Evolutionary conservation across 2,329 filamentous ascomycete species (phyloP), one percentile per base, ranked within the genome.

Genomic region (Alternaria dauci): DNA sequence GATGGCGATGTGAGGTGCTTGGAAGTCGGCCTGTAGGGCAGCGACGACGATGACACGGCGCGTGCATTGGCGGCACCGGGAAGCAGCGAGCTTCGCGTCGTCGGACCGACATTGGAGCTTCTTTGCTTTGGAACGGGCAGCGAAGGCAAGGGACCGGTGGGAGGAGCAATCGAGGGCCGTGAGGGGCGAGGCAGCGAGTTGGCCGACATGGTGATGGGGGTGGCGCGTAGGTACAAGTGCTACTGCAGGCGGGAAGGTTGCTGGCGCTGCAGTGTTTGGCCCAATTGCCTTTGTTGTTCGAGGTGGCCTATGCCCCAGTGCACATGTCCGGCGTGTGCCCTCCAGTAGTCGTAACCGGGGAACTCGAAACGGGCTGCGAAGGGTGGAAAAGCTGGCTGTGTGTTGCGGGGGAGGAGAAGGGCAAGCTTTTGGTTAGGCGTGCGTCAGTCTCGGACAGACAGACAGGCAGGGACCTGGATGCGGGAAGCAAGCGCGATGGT

Each of bases 111-210:
- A 52, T 70, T 73, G 58, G 82, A 88, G 78, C 86, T 89, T 63
- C 91, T 86, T 39, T 89, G 88, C 79, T 93, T 95, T 46, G 84
- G 79, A 18, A 91, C 83, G 28, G 93, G 92, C 48, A 96, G 81
- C 43, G 91, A 89, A 43, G 93, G 92, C 25, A 95, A 82, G 28
- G 90, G 87, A 64, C 88, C 86, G 30, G 87, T 88, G 16, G 92
- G 91, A 50, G 92, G 90, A 59, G 88, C 90, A 70, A 89, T 78
- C 26, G 82, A 77, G 52, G 84, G 81, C 68, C 81, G 86, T 66
- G 89, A 88, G 26, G 88, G 85, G 76, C 88, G 86, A 55, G 91
- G 90, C 52, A 92, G 82, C 43, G 89, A 82, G 55, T 89, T 88
- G 58, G 88, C 88, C 50, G 70, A 72, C 75, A 77, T 78, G 61